Evolutionary conservation across 805 yeast species (phyloP), one percentile per base, ranked within the genome.

Genomic region (Saccharomycopsis schoenii): DNA sequence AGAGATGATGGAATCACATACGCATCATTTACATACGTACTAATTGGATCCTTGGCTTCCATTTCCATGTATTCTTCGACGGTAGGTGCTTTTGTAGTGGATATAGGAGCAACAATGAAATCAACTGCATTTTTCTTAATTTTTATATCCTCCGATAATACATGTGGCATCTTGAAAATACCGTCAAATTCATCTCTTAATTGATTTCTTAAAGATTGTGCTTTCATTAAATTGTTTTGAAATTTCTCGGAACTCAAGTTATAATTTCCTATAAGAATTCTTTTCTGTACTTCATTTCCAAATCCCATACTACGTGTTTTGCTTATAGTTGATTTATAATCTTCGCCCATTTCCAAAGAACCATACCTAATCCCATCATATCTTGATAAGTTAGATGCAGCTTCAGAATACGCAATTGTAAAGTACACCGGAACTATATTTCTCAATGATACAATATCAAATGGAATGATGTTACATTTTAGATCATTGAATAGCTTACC

Each of bases 311-410:
- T 67, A 63, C 98, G 77, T 1, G 94, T 88, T 1, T 77, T 74
- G 1, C 81, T 79, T 66, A 79, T 83, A n/a, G 79, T 72, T 37
- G 77, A 11, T 34, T 50, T 71, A 63, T 75, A 70, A 25, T 74
- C 71, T 2, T 67, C 69, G 21, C 68, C 68, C 3, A 70, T 71
- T 1, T 66, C 63, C 37, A 68, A 71, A 0, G 80, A 15, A 0
- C 98, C 98, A 69, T 86, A 94, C 60, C 97, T 77, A 21, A 92
- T 75, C 1, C 99, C 99, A 72, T 94, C 99, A 69, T 80, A 94
- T 39, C 97, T 77, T 1, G 97, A 82, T 57, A 94, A 77, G 69
- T 94, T 94, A 0, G 98, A 93, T 0, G 96, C 85, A 0, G 97
- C 98, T 69, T 94, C 99, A 0, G 97, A 88, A 0, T 97, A 88